phyloP scores from a whole-genome alignment of 2,329 filamentous ascomycete genomes.

The Calonectria pseudoturangicola region DNA sequence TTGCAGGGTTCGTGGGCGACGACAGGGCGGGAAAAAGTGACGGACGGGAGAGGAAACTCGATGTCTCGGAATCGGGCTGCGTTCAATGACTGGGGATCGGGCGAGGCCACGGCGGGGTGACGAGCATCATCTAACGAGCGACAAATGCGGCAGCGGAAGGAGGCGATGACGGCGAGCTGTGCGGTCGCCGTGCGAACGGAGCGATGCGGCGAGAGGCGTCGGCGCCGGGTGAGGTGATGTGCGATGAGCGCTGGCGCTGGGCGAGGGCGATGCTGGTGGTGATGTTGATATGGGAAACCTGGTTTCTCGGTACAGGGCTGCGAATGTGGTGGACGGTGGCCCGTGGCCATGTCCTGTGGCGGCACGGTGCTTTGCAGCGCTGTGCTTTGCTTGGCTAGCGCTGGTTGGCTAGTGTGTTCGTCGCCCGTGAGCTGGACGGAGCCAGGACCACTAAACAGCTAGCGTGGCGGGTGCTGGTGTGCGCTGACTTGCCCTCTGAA shows the following conservation, averaged over 20 bases:
- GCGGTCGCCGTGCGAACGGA: constrained; percentile 31
- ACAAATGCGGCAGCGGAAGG: constrained; percentile 37
- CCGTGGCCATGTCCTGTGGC: constrained; percentile 31
- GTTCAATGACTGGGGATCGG: constrained; percentile 51
- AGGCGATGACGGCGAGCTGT: constrained; percentile 38
- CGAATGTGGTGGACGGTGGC: constrained; percentile 32
- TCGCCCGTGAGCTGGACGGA: neutral
- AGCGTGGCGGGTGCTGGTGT: constrained; percentile 3
- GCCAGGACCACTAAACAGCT: neutral
- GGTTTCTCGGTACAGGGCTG: constrained; percentile 27
- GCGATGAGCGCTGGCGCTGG: constrained; percentile 32
- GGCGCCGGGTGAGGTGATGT: constrained; percentile 36
- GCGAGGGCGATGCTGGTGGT: constrained; percentile 25
- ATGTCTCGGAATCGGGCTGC: constrained; percentile 42
- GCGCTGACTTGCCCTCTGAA: neutral
- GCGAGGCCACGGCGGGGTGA: constrained; percentile 52
- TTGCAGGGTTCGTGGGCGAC: constrained; percentile 30
- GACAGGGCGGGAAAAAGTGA: constrained; percentile 15
- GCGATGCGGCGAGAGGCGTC: constrained; percentile 13
- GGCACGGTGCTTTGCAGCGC: constrained; percentile 23
- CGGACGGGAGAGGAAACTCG: constrained; percentile 31
- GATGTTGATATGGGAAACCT: constrained; percentile 38
- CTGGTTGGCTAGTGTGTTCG: constrained; percentile 37
- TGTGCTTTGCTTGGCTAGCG: constrained; percentile 36
- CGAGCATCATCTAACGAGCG: constrained; percentile 54